Evolutionary conservation across 192 early-diverging fungal genomes (phyloP).

Genomic region (Ambispora gerdemannii): DNA sequence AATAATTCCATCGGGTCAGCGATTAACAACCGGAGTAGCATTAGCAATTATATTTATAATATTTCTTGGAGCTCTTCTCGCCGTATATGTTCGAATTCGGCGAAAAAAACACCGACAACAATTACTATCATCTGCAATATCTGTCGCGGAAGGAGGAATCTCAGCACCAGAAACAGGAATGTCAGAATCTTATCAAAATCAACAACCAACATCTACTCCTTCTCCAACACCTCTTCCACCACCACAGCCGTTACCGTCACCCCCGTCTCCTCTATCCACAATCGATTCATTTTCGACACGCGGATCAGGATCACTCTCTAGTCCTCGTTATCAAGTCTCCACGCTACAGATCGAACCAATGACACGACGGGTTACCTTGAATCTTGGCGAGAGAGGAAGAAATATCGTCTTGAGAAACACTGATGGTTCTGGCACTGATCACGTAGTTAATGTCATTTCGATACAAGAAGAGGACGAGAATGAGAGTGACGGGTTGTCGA

Average conservation of each 20-base stretch:
- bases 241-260: neutral
- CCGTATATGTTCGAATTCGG: neutral
- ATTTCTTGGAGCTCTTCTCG: no score
- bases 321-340: slow-evolving; percentile 17
- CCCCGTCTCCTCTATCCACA: slow-evolving; percentile 7
- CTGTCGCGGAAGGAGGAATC: neutral
- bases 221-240: neutral
- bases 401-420: slow-evolving; percentile 17
- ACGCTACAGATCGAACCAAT: slow-evolving; percentile 29
- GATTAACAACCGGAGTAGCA: no score
- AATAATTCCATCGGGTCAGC: no score
- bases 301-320: neutral
- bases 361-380: slow-evolving; percentile 23
- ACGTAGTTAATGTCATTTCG: slow-evolving; percentile 19
- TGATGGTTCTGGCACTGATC: slow-evolving; percentile 5
- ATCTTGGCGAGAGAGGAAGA: slow-evolving; percentile 18
- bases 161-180: neutral
- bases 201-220: neutral
- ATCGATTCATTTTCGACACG: neutral
- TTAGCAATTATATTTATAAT: no score
- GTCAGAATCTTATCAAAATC: neutral
- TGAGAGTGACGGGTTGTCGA: neutral
- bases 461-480: neutral
- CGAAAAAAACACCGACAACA: neutral
- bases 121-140: neutral